Percentiles rank a stretch among this genome's conserved stretches.
Evolutionary conservation across 495 filamentous ascomycete genomes (phyloP).

Genomic region (Acidomyces sp.): DNA sequence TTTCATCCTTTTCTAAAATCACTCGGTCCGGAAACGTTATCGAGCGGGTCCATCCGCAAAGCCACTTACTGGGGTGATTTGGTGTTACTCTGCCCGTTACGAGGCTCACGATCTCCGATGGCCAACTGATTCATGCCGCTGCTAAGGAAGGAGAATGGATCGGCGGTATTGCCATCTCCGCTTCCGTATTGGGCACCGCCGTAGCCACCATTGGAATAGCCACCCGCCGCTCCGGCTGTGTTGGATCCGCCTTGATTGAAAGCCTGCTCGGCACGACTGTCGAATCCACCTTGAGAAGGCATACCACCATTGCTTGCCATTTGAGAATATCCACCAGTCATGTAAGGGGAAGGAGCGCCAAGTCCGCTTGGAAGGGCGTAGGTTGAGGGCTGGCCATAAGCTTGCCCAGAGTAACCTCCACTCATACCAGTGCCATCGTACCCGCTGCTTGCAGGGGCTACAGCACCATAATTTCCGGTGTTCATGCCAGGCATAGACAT

Average conservation of each 20-base stretch:
- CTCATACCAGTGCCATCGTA: conserved; percentile 11
- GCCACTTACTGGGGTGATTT: conserved; percentile 22
- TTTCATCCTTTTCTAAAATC: too few species aligned
- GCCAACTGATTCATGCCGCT: conserved; percentile 21
- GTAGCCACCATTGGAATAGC: conserved; percentile 11
- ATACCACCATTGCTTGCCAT: conserved; percentile 38
- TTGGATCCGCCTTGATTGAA: conserved; percentile 32
- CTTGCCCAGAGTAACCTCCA: conserved; percentile 61
- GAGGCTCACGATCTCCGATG: conserved; percentile 19
- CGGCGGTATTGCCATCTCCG: conserved; percentile 7
- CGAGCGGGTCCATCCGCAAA: too few species aligned
- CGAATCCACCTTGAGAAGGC: conserved; percentile 57
- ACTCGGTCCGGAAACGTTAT: too few species aligned
- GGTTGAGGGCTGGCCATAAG: conserved; percentile 79
- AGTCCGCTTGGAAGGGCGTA: conserved; percentile 87
- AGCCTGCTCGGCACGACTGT: conserved; percentile 75
- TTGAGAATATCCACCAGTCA: conserved; percentile 59
- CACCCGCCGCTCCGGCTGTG: conserved; percentile 6
- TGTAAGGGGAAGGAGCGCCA: conserved; percentile 68
- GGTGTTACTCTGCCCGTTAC: conserved; percentile 17
- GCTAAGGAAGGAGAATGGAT: conserved; percentile 20
- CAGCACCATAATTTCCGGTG: conserved; percentile 10
- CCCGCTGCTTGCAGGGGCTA: conserved; percentile 5
- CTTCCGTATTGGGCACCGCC: conserved; percentile 6
- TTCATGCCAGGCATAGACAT: conserved; percentile 13